Base-by-base conservation (phyloP, 106 monocot species). In the Dioscorea dumetorum region DNA sequence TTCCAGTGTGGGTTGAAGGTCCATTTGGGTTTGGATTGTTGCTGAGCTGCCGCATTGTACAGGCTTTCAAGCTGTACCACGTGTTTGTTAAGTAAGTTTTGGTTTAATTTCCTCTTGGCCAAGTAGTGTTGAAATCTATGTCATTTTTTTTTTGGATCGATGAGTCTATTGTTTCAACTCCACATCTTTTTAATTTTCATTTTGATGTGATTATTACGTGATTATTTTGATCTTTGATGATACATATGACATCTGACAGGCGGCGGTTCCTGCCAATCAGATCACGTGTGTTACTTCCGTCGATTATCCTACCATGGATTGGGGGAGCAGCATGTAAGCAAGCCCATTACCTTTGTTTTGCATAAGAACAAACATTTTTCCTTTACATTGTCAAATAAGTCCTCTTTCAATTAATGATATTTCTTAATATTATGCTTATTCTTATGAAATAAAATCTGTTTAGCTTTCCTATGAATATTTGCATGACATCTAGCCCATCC, bases 31-130 rank as follows among this genome's bases (percentile, higher is more conserved):
- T 79, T 64, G 79, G 73, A 69, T 73, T 79, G 63, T 79, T 79
- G 50, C 73, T 79, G 73, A 73, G 72, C 79, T 79, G 62, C 50
- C 79, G 79, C 56, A 79, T 79, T 63, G 62, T 73, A 58, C 79
- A 73, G 49, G 73, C 57, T 58, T 73, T 69, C 49, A 72, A 79
- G 56, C 63, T 79, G 9, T 73, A 79, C 69, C 48, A 73, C 53
- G 34, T 69, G 24, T 79, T 79, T 73, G 73, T 79, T 21, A 79
- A 73, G 79, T 79, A 69, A 73, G 73, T 72, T 52, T 17, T 32
- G 4, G 23, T 53, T 19, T 53, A 28, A 28, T 28, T 41, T 10
- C 9, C 10, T 41, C 41, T 41, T 41, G 22, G 32, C 15, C 5
- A 49, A 15, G 18, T 15, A 15, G 32, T 18, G 33, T 9, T 32